Percentiles rank a stretch among this genome's conserved stretches.
phyloP scores from a whole-genome alignment of 306 rosid species.

The Vachellia collinsii region DNA sequence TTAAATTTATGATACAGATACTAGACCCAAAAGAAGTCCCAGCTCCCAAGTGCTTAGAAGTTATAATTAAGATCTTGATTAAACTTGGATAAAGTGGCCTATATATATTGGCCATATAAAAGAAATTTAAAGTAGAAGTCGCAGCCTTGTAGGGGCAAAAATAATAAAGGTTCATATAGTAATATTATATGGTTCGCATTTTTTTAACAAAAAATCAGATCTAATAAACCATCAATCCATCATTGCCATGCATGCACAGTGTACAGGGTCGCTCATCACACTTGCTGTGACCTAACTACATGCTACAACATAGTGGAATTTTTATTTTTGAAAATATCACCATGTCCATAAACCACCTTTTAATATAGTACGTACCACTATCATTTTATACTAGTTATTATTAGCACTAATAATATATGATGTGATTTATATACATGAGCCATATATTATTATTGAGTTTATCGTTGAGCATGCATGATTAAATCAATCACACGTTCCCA shows the following conservation, averaged over 20 bases:
- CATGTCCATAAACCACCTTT: too few relatives aligned
- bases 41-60: background rate
- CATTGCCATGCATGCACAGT: conserved; percentile 46
- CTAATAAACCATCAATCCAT: conserved; percentile 38
- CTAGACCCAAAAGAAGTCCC: background rate
- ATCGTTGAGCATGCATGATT: conserved; percentile 42
- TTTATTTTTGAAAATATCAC: too few relatives aligned
- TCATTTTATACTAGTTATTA: too few relatives aligned
- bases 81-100: background rate
- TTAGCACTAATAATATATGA: background rate
- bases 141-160: background rate
- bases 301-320: too few relatives aligned
- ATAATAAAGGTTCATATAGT: conserved; percentile 9
- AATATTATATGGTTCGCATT: conserved; percentile 32
- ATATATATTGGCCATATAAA: conserved; percentile 10
- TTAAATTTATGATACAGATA: background rate
- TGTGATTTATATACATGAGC: background rate
- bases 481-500: conserved; percentile 53
- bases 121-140: conserved; percentile 17
- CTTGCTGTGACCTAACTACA: conserved; percentile 9
- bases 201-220: conserved; percentile 38
- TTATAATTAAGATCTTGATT: background rate
- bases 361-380: too few relatives aligned
- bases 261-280: conserved; percentile 12
- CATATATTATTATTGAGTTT: conserved; percentile 26